phyloP scores from a whole-genome alignment of 257 asterid species.

The Gentiana dahurica region DNA sequence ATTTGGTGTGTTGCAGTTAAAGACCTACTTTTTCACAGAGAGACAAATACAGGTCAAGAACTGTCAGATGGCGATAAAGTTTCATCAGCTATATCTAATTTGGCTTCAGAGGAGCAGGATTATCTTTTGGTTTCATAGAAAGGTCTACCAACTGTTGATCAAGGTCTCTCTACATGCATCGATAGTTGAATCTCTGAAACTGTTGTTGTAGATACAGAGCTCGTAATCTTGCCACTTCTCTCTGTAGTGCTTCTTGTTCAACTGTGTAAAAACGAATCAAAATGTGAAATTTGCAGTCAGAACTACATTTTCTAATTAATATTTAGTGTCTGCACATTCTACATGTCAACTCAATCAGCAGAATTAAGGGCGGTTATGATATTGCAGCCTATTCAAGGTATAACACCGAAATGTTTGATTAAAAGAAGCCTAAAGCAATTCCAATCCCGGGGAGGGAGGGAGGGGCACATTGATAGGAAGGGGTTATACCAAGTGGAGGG shows the following conservation, averaged over 20 bases:
- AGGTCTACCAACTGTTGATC: constrained; percentile 67
- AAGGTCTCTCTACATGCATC: constrained; percentile 56
- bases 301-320: too few relatives aligned
- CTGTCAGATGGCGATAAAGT: constrained; percentile 12
- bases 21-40: not conserved
- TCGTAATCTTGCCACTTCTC: constrained; percentile 70
- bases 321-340: too few relatives aligned
- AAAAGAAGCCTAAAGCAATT: too few relatives aligned
- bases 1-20: too few relatives aligned
- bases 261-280: constrained; percentile 34
- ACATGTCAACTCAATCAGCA: too few relatives aligned
- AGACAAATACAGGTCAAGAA: constrained; percentile 23
- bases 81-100: constrained; percentile 30
- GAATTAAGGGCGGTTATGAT: too few relatives aligned
- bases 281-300: not conserved
- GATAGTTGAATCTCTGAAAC: not conserved
- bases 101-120: constrained; percentile 32
- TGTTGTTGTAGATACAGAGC: constrained; percentile 34
- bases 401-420: too few relatives aligned
- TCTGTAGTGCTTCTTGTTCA: constrained; percentile 87
- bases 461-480: too few relatives aligned
- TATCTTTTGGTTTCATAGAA: constrained; percentile 64
- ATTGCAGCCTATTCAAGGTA: too few relatives aligned
- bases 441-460: too few relatives aligned
- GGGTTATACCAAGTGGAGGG: too few relatives aligned